Evolutionary conservation across 257 asterid species (phyloP).

Genomic region (Solanum etuberosum): DNA sequence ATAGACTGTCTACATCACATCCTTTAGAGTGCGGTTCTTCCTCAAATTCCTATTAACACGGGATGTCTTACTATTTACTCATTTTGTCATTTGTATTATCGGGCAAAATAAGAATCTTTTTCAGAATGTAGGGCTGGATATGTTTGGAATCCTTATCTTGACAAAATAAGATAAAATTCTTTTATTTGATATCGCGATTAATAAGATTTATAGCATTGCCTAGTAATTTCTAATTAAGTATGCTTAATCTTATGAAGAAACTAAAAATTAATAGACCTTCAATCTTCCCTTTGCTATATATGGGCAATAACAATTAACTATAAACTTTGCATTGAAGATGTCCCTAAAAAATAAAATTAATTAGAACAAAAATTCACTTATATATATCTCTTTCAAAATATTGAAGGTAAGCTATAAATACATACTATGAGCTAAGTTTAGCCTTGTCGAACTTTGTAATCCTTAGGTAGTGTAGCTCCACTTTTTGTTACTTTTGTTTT

Average conservation of each 20-base stretch:
- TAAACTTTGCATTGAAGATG: background rate
- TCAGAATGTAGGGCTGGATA: background rate
- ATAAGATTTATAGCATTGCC: too few relatives aligned
- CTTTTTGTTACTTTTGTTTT: background rate
- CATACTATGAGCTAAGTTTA: background rate
- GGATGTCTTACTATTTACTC: background rate
- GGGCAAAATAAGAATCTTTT: background rate
- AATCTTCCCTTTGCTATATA: background rate
- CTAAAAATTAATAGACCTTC: background rate
- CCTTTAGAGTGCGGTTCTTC: background rate
- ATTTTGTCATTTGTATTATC: background rate
- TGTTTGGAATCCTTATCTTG: background rate
- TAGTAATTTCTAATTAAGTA: background rate
- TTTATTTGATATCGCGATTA: background rate
- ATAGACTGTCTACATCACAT: background rate
- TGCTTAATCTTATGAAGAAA: background rate
- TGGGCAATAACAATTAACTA: background rate
- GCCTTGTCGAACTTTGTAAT: background rate
- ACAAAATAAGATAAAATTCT: background rate
- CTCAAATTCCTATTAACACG: accelerated
- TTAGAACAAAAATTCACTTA: background rate
- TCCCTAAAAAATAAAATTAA: background rate
- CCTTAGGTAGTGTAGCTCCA: background rate
- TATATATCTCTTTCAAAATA: background rate
- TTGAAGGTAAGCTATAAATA: background rate